Evolutionary conservation across 805 yeast genomes (phyloP).

Genomic region (Kuraishia hungarica): DNA sequence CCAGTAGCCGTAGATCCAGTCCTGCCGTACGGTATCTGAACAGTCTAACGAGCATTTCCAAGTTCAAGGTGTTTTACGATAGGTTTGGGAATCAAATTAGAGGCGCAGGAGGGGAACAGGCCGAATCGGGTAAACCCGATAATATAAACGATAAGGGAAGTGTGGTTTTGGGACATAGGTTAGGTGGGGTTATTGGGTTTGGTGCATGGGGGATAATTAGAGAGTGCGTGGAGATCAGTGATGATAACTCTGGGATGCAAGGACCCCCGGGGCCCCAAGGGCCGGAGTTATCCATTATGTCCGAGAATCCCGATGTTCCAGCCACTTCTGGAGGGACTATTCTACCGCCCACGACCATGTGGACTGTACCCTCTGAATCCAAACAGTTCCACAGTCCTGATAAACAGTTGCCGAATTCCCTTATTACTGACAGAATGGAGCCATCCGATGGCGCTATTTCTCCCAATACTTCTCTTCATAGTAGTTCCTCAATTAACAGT

Average conservation of each 20-base stretch:
- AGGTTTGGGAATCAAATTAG: not conserved
- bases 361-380: no score
- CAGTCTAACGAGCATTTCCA: not conserved
- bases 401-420: no score
- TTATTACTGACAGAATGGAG: not conserved
- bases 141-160: slow-evolving; percentile 62
- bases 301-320: not conserved
- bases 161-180: slow-evolving; percentile 42
- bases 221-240: slow-evolving; percentile 39
- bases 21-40: slow-evolving; percentile 3
- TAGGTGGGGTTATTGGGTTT: slow-evolving; percentile 73
- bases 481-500: not conserved
- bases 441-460: not conserved
- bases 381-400: no score
- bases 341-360: no score
- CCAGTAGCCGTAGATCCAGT: not conserved
- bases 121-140: not conserved
- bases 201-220: slow-evolving; percentile 90
- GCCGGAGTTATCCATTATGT: not conserved
- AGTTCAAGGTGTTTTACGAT: not conserved
- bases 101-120: no score
- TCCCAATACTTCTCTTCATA: not conserved
- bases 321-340: not conserved
- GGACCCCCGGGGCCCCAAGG: not conserved
- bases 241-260: not conserved